Base-by-base conservation (phyloP, 805 yeast genomes). In the Hanseniaspora clermontiae region DNA sequence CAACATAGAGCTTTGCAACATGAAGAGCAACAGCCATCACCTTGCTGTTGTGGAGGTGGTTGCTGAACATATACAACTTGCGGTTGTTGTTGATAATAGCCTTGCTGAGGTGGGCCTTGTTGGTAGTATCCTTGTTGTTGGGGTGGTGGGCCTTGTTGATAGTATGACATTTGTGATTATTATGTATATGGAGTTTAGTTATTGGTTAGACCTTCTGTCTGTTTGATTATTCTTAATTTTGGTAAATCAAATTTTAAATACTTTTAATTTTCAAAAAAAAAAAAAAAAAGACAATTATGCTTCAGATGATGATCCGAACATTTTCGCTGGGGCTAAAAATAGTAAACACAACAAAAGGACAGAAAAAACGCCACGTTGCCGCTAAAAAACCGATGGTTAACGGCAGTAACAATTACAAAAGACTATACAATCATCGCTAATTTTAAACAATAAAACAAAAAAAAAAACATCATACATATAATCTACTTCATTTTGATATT, bases 1-100 rank as follows among this genome's bases (percentile, higher is more conserved):
- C 72, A 69, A 45, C 64, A 61, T 42, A 68, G 19, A 9, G 62
- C 58, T 54, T 67, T 64, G 58, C 65, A 62, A 57, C 69, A 67
- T 7, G 66, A 61, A 19, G 60, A 63, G 36, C 68, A 61, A 56
- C 72, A 68, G 43, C 65, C 60, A 34, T 57, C 64, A 24, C 57
- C 56, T 3, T 61, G 57, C 1, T 51, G 51, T n/a, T 52, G 59
- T 34, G 55, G 63, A 11, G 62, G 67, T 27, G 60, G 61, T 34
- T 64, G 65, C 49, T 63, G 68, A 36, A 62, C 62, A 58, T 64
- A 64, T 2, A 51, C 53, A 8, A 61, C 63, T 40, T 61, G 64
- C 20, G 62, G 61, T 27, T 60, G 60, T 42, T 59, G 62, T 46
- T 59, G 63, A 49, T 62, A 59, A 51, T 63, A 60, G 24, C 62